Evolutionary conservation across 2,329 filamentous ascomycete genomes (phyloP).

Genomic region (Kalmusia sp.): DNA sequence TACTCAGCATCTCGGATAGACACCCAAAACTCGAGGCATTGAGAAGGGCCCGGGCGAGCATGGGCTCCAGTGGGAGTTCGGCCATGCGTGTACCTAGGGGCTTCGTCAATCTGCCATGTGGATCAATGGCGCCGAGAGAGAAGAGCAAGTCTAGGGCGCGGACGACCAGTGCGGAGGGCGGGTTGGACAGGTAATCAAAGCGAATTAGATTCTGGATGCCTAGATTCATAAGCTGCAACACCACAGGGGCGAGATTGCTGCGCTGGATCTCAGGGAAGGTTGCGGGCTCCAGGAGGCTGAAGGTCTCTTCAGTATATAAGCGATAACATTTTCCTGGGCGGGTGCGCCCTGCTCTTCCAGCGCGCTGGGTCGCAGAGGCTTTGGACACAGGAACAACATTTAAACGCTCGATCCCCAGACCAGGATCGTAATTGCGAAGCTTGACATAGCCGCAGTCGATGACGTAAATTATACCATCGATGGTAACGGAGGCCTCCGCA

Average conservation of each 20-base stretch:
- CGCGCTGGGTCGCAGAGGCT: slow-evolving; percentile 89
- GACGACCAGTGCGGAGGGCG: slow-evolving; percentile 82
- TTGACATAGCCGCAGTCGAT: slow-evolving; percentile 93
- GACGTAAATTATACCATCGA: slow-evolving; percentile 89
- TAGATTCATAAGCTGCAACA: slow-evolving; percentile 91
- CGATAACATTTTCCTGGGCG: slow-evolving; percentile 93
- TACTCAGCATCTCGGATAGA: slow-evolving; percentile 84
- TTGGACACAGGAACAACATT: slow-evolving; percentile 84
- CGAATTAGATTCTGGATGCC: slow-evolving; percentile 93
- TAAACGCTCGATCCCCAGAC: slow-evolving; percentile 85
- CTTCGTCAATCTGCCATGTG: slow-evolving; percentile 87
- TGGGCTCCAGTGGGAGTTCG: slow-evolving; percentile 89
- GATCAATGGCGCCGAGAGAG: slow-evolving; percentile 84
- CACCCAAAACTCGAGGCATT: slow-evolving; percentile 78
- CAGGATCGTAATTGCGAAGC: slow-evolving; percentile 82
- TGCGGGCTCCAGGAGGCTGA: slow-evolving; percentile 69
- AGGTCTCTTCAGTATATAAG: slow-evolving; percentile 82
- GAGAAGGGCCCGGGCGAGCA: slow-evolving; percentile 91
- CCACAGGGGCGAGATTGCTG: slow-evolving; percentile 84
- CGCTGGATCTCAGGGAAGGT: slow-evolving; percentile 92
- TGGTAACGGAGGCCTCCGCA: slow-evolving; percentile 92
- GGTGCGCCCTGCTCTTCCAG: slow-evolving; percentile 88
- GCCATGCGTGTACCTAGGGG: slow-evolving; percentile 92
- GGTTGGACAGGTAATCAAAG: slow-evolving; percentile 87
- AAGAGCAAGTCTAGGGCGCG: slow-evolving; percentile 89